Base-by-base conservation (phyloP, 208 protist genomes). In the Herpetomonas samuelpessoai region DNA sequence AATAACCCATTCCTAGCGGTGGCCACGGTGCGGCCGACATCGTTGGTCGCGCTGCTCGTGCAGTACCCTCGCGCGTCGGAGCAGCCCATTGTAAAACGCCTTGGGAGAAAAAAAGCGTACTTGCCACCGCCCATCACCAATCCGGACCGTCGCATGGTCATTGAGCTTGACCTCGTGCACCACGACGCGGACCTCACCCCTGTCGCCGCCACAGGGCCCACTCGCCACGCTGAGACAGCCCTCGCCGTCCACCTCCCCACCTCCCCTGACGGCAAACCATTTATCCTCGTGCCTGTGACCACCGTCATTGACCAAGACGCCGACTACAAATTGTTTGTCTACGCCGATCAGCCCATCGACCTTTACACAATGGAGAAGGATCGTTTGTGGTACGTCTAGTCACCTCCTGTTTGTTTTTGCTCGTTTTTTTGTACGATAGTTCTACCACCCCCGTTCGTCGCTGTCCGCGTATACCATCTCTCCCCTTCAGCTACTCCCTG, bases 1-100 rank as follows among this genome's bases (percentile, higher is more conserved):
- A 94, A 95, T 74, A 97, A 97, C 67, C 91, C 91, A 0, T 93
- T 94, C 64, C 74, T 87, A 38, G 79, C 71, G 21, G 66, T 96
- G 10, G 69, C 79, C 25, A 78, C 79, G 25, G 71, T 83, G 44
- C 81, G 81, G 6, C 75, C 55, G 2, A 94, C 91, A 26, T 50
- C 62, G 26, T 62, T 94, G 18, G 81, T 92, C n/a, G 76, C 81
- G 9, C 53, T 94, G 12, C 76, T 97, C 24, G 56, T 92, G 29
- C 87, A 94, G 63, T 92, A 87, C 68, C 88, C 87, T 9, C 71
- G 79, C 55, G 81, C 77, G n/a, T 75, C 80, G 22, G 81, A 92
- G 48, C 78, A 87, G 39, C 83, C 83, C 21, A 73, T 83, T 27
- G 72, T 86, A 46, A 77, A 80, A 75, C 79, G 83, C 3, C 45